A percentile compares a stretch with the other conserved stretches of the same genome.
These are phyloP conservation scores for Diutina siamensis DNA, from an alignment of 1,139 yeast species.

Conservation along the genomic window DNA sequence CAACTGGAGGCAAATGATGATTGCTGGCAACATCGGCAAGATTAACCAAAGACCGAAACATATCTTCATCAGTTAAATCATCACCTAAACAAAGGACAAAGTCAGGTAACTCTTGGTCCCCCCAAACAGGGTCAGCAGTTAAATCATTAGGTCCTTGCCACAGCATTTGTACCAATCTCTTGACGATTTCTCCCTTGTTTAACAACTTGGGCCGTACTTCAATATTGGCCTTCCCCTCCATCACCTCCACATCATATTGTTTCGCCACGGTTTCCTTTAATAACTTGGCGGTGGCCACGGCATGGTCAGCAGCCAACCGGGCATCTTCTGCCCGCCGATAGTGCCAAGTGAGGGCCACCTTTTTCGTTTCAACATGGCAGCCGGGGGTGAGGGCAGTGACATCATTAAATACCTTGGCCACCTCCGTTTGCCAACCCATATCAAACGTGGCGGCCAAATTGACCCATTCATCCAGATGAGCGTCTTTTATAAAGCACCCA, in stretches of 20 bases:
- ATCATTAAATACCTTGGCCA: slow-evolving; percentile 56
- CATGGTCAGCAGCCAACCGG: slow-evolving; percentile 80
- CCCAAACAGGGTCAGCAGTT: slow-evolving; percentile 17
- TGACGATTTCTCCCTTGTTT: slow-evolving; percentile 94
- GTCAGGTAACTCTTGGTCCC: slow-evolving; percentile 41
- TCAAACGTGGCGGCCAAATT: slow-evolving; percentile 75
- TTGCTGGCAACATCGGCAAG: slow-evolving; percentile 41
- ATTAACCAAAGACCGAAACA: slow-evolving; percentile 67
- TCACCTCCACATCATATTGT: slow-evolving; percentile 83
- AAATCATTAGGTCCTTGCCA: slow-evolving; percentile 35
- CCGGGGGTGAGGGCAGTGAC: slow-evolving; percentile 90
- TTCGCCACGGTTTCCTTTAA: slow-evolving; percentile 48
- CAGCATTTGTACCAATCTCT: slow-evolving; percentile 53
- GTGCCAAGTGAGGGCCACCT: slow-evolving; percentile 97
- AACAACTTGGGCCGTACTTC: slow-evolving; percentile 92
- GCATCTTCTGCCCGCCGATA: slow-evolving; percentile 83
- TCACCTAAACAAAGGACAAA: slow-evolving; percentile 89
- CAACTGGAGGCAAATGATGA: not conserved
- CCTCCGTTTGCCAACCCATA: slow-evolving; percentile 89
- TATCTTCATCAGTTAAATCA: slow-evolving; percentile 94
- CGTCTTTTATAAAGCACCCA: slow-evolving; percentile 84
- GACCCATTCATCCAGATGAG: slow-evolving; percentile 56
- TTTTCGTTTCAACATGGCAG: slow-evolving; percentile 72
- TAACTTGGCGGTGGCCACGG: slow-evolving; percentile 58
- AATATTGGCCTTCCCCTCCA: slow-evolving; percentile 93